Base-by-base conservation (phyloP, 768 basidiomycete genomes). In the Candolleomyces efflorescens region DNA sequence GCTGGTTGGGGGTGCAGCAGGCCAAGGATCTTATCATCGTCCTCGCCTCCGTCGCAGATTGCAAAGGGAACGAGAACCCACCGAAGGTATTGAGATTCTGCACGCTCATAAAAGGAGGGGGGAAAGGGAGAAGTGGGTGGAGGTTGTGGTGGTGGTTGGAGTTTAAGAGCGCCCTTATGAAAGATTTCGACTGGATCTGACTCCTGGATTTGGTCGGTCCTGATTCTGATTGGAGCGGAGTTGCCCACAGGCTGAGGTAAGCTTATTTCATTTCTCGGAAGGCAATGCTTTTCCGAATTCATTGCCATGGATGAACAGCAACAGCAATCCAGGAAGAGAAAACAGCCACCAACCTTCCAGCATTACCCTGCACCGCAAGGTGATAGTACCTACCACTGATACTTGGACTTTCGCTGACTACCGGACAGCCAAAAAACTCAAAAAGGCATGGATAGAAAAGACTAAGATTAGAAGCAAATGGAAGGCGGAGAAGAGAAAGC, bases 41-140 rank as follows among this genome's bases (percentile, higher is more conserved):
- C 32, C 32, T 32, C 7, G 32, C 32, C 32, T 32, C 11, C 32
- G 11, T 32, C 32, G 32, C 32, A 32, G 32, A 32, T 11, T 7
- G 32, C 32, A 5, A 32, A 11, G 11, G 32, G 32, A 32, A 11
- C 5, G 11, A 11, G 17, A 11, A 74, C 84, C 59, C 56, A 91
- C 92, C 91, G 75, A 84, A 85, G 71, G 87, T 79, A 77, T 82
- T 87, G 71, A 93, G 85, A 72, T 93, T 92, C 86, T 93, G 90
- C 76, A 92, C 87, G 89, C 82, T 94, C 91, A 94, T 94, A 87
- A 89, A 88, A 91, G 77, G 81, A 75, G 69, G 71, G 67, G 73
- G 60, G 71, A 70, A 69, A 72, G 63, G 71, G 75, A 70, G 74
- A 68, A 77, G 74, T 67, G 67, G 59, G 55, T 55, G 58, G 55